phyloP scores from a whole-genome alignment of 345 rosid genomes.

The Garcia nutans region DNA sequence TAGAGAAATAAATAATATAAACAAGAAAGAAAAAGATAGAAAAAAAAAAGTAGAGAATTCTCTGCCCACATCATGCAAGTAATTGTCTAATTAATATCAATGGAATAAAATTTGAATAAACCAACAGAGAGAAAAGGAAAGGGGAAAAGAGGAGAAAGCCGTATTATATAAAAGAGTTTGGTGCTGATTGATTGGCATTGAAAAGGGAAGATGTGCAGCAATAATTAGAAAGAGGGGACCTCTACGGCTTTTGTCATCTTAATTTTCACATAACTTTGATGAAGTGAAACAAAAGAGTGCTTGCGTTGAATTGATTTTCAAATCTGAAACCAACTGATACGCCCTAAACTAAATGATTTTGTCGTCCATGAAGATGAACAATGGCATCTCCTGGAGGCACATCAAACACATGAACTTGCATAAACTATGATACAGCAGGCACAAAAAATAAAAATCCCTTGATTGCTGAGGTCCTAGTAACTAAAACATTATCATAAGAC shows the following conservation, averaged over 20 bases:
- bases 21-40: not conserved
- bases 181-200: slow-evolving; percentile 25
- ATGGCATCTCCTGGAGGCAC: not conserved
- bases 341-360: slow-evolving; percentile 16
- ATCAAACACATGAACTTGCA: slow-evolving; percentile 14
- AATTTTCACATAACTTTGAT: slow-evolving; percentile 26
- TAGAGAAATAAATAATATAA: slow-evolving; percentile 9
- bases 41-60: slow-evolving; percentile 5
- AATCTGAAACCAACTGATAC: slow-evolving; percentile 6
- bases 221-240: slow-evolving; percentile 29
- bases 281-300: slow-evolving; percentile 13
- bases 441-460: not conserved
- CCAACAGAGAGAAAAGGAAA: not conserved
- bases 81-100: slow-evolving; percentile 7
- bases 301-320: slow-evolving; percentile 2
- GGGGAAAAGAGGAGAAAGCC: not conserved
- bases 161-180: slow-evolving; percentile 1
- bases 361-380: slow-evolving; percentile 14
- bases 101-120: not conserved
- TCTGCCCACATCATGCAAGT: slow-evolving; percentile 1
- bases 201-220: slow-evolving; percentile 19
- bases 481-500: not conserved
- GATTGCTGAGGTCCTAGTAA: not conserved
- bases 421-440: not conserved
- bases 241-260: slow-evolving; percentile 20